Base-by-base conservation (phyloP, 331 rosid genomes). In the Quercus tomentella region DNA sequence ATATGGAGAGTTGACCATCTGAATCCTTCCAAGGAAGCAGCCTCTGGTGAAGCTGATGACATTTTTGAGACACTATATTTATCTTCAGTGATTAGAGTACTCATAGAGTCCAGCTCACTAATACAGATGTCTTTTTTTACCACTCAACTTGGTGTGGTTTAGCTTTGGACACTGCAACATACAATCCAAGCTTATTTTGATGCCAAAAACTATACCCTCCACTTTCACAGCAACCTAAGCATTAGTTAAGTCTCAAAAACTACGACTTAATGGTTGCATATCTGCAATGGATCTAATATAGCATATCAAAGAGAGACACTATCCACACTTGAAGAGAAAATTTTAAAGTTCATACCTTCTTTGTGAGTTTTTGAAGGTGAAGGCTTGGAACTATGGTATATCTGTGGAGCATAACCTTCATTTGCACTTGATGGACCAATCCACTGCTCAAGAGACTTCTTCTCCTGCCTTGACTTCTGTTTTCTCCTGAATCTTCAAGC, bases 391-490 rank as follows among this genome's bases (percentile, higher is more conserved):
- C 56, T 66, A 33, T 70, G 62, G 12, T 89, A 83, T 74, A 84
- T 85, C 62, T 72, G 86, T 1, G 97, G 99, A 16, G 93, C 89
- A 86, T 91, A 93, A 16, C 99, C 98, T 86, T 95, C 97, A 77
- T 93, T 91, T 23, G 99, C 98, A 91, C 89, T 90, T 56, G 99
- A 90, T n/a, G 98, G 98, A 81, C 98, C 98, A 87, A 70, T 81
- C 92, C 90, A 89, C 72, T 82, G 84, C 86, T 92, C 89, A 83
- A 87, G 66, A 70, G 89, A 76, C 76, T 87, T 87, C 84, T 68
- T 89, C 89, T 73, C 88, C 93, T 55, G 54, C 65, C 56, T 35
- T 76, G 3, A 60, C 75, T 49, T 73, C 86, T 23, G 81, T 73
- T 85, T 90, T 90, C 86, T 93, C 99, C 87, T 86, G 82, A 72